Conservation (phyloP, 2,329 filamentous ascomycete species). For the Penicillium italicum region DNA sequence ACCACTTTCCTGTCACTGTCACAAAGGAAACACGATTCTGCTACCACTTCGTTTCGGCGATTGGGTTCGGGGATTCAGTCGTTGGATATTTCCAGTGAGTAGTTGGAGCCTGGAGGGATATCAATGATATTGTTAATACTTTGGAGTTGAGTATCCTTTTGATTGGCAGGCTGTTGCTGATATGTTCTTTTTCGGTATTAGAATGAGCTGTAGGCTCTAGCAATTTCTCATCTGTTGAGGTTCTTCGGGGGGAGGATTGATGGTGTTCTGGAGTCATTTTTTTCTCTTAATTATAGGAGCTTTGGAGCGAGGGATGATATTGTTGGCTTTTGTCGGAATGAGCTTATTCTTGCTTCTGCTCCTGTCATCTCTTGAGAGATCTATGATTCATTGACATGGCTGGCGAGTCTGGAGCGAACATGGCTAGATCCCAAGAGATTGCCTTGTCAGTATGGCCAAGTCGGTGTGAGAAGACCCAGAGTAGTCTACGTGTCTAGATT, state of each 20-base stretch:
- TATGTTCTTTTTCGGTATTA: conserved; percentile 48
- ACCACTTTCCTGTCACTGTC: too few species aligned
- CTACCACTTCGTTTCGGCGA: too few species aligned
- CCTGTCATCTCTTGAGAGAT: conserved; percentile 24
- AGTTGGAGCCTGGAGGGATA: too few species aligned
- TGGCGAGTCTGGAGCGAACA: not conserved
- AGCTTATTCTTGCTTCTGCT: conserved; percentile 8
- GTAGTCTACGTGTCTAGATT: not conserved
- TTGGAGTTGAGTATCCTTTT: too few species aligned
- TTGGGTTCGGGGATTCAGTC: too few species aligned
- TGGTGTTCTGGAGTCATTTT: conserved; percentile 4
- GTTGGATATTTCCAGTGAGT: too few species aligned
- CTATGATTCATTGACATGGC: conserved; percentile 29
- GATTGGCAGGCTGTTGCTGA: too few species aligned
- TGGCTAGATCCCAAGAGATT: too few species aligned
- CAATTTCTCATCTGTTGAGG: conserved; percentile 11
- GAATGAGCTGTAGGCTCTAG: conserved; percentile 43
- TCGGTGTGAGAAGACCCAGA: not conserved
- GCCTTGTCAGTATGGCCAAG: not conserved
- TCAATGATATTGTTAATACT: too few species aligned
- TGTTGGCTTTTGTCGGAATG: conserved; percentile 4
- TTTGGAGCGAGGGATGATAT: not conserved
- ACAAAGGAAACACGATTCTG: too few species aligned
- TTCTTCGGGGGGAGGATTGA: conserved; percentile 1
- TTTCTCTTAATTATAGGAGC: conserved; percentile 12